Evolutionary conservation across 441 rosid species (phyloP).

Genomic region (Euphorbia schlechtendalii): DNA sequence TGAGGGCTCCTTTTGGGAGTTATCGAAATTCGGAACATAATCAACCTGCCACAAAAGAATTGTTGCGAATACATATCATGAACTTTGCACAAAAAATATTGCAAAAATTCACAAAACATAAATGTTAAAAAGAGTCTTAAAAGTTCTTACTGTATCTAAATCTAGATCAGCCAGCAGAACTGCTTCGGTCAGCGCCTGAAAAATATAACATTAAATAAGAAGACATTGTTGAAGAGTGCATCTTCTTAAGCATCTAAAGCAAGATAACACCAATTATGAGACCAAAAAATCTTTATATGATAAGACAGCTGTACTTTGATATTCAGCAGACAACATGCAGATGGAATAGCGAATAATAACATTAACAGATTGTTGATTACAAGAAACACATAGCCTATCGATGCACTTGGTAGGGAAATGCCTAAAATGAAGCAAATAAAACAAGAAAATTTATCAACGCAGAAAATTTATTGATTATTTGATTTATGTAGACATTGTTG

Average conservation of each 20-base stretch:
- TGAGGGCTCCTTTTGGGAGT: slow-evolving; percentile 85
- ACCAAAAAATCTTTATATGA: background rate
- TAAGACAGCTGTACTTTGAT: background rate
- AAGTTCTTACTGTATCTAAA: slow-evolving; percentile 60
- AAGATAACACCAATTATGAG: background rate
- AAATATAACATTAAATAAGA: background rate
- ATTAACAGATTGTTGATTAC: no score
- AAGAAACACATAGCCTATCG: no score
- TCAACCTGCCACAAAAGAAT: slow-evolving; percentile 55
- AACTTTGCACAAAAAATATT: background rate
- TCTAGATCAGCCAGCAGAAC: slow-evolving; percentile 80
- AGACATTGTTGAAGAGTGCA: no score
- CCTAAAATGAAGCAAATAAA: no score
- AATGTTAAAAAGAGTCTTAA: slow-evolving; percentile 2
- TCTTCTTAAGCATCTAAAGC: background rate
- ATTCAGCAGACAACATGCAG: no score
- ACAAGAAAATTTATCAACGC: no score
- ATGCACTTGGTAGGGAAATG: no score
- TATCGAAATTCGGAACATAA: slow-evolving; percentile 86
- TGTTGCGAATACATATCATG: background rate
- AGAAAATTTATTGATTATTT: no score
- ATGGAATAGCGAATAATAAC: no score
- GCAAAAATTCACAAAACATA: slow-evolving; percentile 2
- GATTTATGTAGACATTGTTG: no score
- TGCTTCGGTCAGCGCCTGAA: slow-evolving; percentile 86